Percentiles rank a stretch among this genome's conserved stretches.
Conservation (phyloP, 2,329 filamentous ascomycete species). For the Orbilia ellipsospora region DNA sequence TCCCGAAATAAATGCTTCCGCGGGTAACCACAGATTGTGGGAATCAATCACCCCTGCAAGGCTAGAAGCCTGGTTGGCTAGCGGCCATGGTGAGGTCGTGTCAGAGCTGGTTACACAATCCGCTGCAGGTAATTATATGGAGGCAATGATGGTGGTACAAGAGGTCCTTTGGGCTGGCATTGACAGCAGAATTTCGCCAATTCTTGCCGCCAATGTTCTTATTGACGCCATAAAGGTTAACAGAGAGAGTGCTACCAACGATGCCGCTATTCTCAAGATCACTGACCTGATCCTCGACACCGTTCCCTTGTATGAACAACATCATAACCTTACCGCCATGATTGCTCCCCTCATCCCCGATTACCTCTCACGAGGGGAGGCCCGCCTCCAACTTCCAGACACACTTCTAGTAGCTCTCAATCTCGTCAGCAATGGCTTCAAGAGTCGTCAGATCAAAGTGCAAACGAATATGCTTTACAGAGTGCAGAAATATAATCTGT, state of each 20-base stretch:
- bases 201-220: conserved; percentile 33
- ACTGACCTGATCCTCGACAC: conserved; percentile 48
- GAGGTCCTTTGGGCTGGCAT: conserved; percentile 48
- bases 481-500: conserved; percentile 94
- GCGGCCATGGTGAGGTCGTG: conserved; percentile 41
- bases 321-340: conserved; percentile 36
- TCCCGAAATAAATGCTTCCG: conserved; percentile 42
- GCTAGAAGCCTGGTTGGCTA: conserved; percentile 44
- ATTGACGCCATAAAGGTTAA: conserved; percentile 53
- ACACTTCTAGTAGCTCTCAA: conserved; percentile 74
- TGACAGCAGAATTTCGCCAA: conserved; percentile 41
- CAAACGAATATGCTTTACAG: conserved; percentile 93
- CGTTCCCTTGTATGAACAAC: conserved; percentile 39
- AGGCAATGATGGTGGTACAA: conserved; percentile 48
- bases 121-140: conserved; percentile 34
- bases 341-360: conserved; percentile 48
- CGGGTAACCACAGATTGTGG: conserved; percentile 40
- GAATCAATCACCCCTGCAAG: conserved; percentile 40
- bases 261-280: conserved; percentile 20
- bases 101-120: conserved; percentile 32
- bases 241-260: conserved; percentile 20
- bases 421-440: conserved; percentile 76
- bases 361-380: conserved; percentile 60
- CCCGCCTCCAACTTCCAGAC: conserved; percentile 69
- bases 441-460: conserved; percentile 81